A percentile compares a stretch with the other conserved stretches of the same genome.
phyloP scores from a whole-genome alignment of 768 basidiomycete species.

The Termitomyces sp. region DNA sequence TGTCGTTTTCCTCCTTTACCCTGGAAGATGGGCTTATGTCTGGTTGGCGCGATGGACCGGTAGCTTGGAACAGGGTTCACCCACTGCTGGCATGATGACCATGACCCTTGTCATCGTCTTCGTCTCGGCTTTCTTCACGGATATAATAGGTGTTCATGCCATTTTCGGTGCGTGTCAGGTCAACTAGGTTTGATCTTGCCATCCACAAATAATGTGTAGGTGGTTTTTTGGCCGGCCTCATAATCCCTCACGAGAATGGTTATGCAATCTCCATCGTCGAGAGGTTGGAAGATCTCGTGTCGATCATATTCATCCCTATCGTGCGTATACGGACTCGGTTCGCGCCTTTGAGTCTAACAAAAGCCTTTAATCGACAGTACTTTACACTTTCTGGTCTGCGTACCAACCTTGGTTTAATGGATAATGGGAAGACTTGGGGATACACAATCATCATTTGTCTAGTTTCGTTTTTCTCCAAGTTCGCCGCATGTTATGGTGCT shows the following conservation, averaged over 20 bases:
- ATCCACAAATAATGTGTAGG: conserved; percentile 30
- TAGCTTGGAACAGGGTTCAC: conserved; percentile 65
- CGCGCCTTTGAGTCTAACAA: not conserved
- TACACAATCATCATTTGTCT: conserved; percentile 71
- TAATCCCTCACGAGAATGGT: conserved; percentile 80
- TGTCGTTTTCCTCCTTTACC: conserved; percentile 59
- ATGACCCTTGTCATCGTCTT: conserved; percentile 71
- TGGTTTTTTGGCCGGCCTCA: conserved; percentile 76
- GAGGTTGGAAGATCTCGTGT: conserved; percentile 84
- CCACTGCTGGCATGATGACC: conserved; percentile 74
- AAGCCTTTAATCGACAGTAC: conserved; percentile 43
- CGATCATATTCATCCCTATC: conserved; percentile 69
- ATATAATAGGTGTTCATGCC: conserved; percentile 75
- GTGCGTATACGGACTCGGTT: conserved; percentile 32
- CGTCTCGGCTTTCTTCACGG: conserved; percentile 76
- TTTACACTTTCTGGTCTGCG: conserved; percentile 74
- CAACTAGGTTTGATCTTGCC: not conserved
- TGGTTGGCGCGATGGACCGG: conserved; percentile 68
- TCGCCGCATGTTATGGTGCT: conserved; percentile 56
- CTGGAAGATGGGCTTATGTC: conserved; percentile 55
- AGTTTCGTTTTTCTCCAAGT: conserved; percentile 78
- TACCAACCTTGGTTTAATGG: conserved; percentile 74
- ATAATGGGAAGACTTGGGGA: conserved; percentile 76
- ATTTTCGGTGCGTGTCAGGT: conserved; percentile 44
- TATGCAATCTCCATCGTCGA: conserved; percentile 77